Evolutionary conservation across 192 early-diverging fungal genomes (phyloP).

Genomic region (Radiomyces spectabilis): DNA sequence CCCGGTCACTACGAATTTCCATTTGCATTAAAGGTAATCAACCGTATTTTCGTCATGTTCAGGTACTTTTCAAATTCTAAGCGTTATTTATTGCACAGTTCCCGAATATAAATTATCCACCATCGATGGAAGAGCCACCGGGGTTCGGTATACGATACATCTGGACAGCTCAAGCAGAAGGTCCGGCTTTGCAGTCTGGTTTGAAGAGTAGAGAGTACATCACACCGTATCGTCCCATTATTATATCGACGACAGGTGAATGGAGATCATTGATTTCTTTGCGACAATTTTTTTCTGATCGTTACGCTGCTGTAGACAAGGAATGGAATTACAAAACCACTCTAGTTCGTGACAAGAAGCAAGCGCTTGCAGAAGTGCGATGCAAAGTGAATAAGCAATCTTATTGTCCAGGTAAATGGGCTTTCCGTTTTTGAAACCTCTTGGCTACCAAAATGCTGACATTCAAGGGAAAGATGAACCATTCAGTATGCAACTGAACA

Average conservation of each 20-base stretch:
- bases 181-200: slow-evolving; percentile 19
- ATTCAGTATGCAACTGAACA: slow-evolving; percentile 21
- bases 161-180: slow-evolving; percentile 26
- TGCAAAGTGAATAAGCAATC: slow-evolving; percentile 19
- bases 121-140: slow-evolving; percentile 29
- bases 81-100: slow-evolving; percentile 13
- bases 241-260: background rate
- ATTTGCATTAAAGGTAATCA: slow-evolving; percentile 32
- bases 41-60: background rate
- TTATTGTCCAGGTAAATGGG: slow-evolving; percentile 20
- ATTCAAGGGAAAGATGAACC: slow-evolving; percentile 10
- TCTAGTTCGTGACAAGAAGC: slow-evolving; percentile 15
- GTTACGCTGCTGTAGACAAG: background rate
- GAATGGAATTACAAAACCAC: slow-evolving; percentile 21
- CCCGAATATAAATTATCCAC: slow-evolving; percentile 32
- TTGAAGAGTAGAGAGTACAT: slow-evolving; percentile 18
- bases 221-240: slow-evolving; percentile 26
- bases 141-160: slow-evolving; percentile 23
- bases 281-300: background rate
- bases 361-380: slow-evolving; percentile 14
- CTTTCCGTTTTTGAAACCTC: background rate
- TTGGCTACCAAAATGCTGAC: background rate
- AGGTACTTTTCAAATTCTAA: background rate
- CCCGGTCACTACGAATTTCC: slow-evolving; percentile 24
- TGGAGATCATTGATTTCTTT: too few species aligned